Evolutionary conservation across 192 early-diverging fungal species (phyloP).

Genomic region (Coemansia sp.): DNA sequence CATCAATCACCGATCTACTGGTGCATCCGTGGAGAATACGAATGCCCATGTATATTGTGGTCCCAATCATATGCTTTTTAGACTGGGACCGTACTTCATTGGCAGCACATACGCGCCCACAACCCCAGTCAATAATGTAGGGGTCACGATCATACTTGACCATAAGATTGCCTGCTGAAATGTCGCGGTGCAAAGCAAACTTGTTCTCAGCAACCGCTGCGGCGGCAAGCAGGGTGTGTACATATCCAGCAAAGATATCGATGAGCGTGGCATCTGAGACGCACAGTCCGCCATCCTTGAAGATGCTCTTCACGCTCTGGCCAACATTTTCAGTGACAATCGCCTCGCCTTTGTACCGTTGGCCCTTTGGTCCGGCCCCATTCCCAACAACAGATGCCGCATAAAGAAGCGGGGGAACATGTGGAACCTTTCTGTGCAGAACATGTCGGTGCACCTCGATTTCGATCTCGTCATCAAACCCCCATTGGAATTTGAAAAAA

Average conservation of each 20-base stretch:
- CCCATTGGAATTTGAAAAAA: not conserved
- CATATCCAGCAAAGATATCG: slow-evolving; percentile 11
- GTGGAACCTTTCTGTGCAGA: not conserved
- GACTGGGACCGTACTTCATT: not conserved
- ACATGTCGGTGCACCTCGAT: not conserved
- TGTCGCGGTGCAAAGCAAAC: slow-evolving; percentile 7
- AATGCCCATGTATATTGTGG: slow-evolving; percentile 1
- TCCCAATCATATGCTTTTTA: not conserved
- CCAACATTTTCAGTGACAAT: slow-evolving; percentile 1
- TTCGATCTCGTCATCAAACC: not conserved
- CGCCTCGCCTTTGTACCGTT: not conserved
- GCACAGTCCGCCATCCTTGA: not conserved
- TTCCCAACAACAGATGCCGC: not conserved
- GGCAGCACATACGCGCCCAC: not conserved
- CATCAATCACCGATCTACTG: not conserved
- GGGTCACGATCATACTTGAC: not conserved
- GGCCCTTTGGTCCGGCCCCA: not conserved
- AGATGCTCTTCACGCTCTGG: not conserved
- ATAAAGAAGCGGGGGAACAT: slow-evolving; percentile 1
- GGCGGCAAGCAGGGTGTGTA: slow-evolving; percentile 4
- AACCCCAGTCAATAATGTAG: slow-evolving; percentile 10
- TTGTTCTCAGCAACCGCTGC: no score
- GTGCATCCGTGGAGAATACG: not conserved
- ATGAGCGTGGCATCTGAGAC: not conserved
- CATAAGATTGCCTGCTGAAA: not conserved